These are phyloP conservation scores for Houttuynia cordata DNA, from an alignment of 164 flowering plant genomes.

Conservation along the genomic window DNA sequence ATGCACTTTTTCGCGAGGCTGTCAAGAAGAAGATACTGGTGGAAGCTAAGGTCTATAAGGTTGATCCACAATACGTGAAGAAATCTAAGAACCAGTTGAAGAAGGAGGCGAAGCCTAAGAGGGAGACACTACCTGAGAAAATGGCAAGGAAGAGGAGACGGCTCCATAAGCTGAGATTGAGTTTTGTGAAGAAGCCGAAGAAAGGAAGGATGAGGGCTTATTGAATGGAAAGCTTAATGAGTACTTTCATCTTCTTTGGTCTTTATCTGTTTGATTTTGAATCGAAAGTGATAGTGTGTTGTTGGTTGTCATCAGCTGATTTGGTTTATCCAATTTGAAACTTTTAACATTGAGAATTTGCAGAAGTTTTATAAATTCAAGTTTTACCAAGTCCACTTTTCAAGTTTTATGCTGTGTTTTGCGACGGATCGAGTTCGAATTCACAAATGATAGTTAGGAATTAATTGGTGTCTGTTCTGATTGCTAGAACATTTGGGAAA, in stretches of 20 bases:
- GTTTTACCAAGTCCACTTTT: too few species aligned
- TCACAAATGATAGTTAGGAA: too few species aligned
- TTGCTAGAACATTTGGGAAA: too few species aligned
- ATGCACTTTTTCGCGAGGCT: slow-evolving; percentile 62
- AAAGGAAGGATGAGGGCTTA: slow-evolving; percentile 31
- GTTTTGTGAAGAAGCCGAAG: slow-evolving; percentile 91
- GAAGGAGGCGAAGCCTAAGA: slow-evolving; percentile 27
- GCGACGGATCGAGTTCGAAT: too few species aligned
- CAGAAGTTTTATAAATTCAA: too few species aligned
- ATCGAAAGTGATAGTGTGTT: too few species aligned
- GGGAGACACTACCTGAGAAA: slow-evolving; percentile 92
- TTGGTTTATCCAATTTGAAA: too few species aligned
- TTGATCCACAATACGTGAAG: slow-evolving; percentile 58
- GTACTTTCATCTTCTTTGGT: neutral
- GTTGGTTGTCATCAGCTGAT: too few species aligned
- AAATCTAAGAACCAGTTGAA: slow-evolving; percentile 43
- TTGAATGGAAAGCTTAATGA: slow-evolving; percentile 11
- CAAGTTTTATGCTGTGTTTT: too few species aligned
- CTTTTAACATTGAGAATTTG: too few species aligned
- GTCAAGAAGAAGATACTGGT: slow-evolving; percentile 37
- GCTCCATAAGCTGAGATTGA: slow-evolving; percentile 54
- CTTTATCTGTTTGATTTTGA: neutral
- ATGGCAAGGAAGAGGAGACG: slow-evolving; percentile 77
- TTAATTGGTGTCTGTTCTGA: too few species aligned
- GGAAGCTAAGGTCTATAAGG: slow-evolving; percentile 38